Conservation (phyloP, 176 grass and related monocot genomes). For the barley (Hordeum vulgare) region DNA sequence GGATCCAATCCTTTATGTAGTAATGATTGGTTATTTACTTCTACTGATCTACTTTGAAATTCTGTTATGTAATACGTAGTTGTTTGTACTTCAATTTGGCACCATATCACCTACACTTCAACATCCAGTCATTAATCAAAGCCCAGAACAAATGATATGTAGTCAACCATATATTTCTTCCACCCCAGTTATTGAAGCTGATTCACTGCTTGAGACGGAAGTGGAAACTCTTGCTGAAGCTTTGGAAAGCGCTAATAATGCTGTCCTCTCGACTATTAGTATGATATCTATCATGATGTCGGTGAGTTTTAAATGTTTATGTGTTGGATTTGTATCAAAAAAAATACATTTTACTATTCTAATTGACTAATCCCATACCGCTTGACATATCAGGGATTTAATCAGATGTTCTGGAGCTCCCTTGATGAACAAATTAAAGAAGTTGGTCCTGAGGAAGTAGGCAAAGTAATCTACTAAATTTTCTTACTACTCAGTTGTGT, state of each 20-base stretch:
- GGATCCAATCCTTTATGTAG: background rate
- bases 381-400: slow-evolving; percentile 45
- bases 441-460: slow-evolving; percentile 55
- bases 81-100: slow-evolving; percentile 8
- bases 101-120: slow-evolving; percentile 1
- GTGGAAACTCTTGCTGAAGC: slow-evolving; percentile 91
- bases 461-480: slow-evolving; percentile 45
- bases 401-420: slow-evolving; percentile 60
- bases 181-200: slow-evolving; percentile 71
- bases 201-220: slow-evolving; percentile 88
- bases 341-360: background rate
- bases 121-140: slow-evolving; percentile 1
- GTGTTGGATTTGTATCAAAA: slow-evolving; percentile 10
- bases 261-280: slow-evolving; percentile 69
- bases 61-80: background rate
- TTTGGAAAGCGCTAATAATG: slow-evolving; percentile 93
- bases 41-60: background rate
- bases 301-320: slow-evolving; percentile 42
- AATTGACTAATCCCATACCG: slow-evolving; percentile 1
- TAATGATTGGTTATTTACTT: slow-evolving; percentile 1
- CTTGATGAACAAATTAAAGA: slow-evolving; percentile 54
- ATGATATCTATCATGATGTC: slow-evolving; percentile 86
- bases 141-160: slow-evolving; percentile 9
- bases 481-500: slow-evolving; percentile 8
- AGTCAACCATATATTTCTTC: background rate